A percentile compares a stretch with the other conserved stretches of the same genome.
Conservation (phyloP, 805 yeast species). For the Candida incommunis region DNA sequence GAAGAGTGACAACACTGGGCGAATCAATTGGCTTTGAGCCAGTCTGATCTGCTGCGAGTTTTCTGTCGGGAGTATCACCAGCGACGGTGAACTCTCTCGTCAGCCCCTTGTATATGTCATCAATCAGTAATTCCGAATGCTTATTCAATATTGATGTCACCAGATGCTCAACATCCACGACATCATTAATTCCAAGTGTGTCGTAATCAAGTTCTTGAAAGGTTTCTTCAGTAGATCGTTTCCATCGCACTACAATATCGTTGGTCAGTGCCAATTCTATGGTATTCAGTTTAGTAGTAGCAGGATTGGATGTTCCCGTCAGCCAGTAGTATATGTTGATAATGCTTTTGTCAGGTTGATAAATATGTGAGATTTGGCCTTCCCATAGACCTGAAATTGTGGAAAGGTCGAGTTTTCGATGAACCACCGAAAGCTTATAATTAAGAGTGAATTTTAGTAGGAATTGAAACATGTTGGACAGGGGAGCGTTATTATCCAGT, state of each 20-base stretch:
- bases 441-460: slow-evolving; percentile 48
- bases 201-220: not conserved
- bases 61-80: slow-evolving; percentile 6
- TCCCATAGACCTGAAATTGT: slow-evolving; percentile 42
- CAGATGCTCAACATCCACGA: not conserved
- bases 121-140: slow-evolving; percentile 9
- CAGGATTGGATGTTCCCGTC: slow-evolving; percentile 26
- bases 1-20: slow-evolving; percentile 5
- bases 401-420: slow-evolving; percentile 40
- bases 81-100: slow-evolving; percentile 4
- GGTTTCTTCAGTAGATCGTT: not conserved
- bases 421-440: slow-evolving; percentile 46
- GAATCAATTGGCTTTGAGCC: slow-evolving; percentile 1
- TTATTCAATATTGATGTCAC: slow-evolving; percentile 10
- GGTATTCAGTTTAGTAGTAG: slow-evolving; percentile 28
- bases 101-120: slow-evolving; percentile 8
- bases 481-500: slow-evolving; percentile 30
- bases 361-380: slow-evolving; percentile 43
- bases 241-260: slow-evolving; percentile 2
- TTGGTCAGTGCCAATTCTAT: slow-evolving; percentile 31
- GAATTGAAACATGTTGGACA: slow-evolving; percentile 40
- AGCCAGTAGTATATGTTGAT: slow-evolving; percentile 57
- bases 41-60: not conserved
- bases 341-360: slow-evolving; percentile 37
- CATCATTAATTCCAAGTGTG: not conserved